Evolutionary conservation across 225 moss, liverwort and hornwort genomes (phyloP), one percentile per base, ranked within the genome.

Genomic region (Lunularia cruciata): DNA sequence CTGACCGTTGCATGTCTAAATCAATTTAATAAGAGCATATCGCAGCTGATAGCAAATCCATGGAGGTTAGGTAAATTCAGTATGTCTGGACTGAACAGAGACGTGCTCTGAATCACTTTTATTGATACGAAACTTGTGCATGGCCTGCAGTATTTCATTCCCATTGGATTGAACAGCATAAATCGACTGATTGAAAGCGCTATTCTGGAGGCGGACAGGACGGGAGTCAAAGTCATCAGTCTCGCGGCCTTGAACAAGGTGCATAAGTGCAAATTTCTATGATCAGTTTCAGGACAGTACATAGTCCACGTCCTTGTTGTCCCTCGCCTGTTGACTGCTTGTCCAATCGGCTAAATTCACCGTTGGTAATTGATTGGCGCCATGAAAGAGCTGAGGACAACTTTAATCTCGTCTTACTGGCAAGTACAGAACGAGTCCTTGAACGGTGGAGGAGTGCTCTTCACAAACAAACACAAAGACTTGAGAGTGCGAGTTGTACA

Each of bases 361-460:
- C 7, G 9, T 7, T 43, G 12, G 12, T 7, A 43, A 43, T 7
- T 7, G 43, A n/a, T 43, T 7, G 43, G n/a, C n/a, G n/a, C n/a
- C n/a, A n/a, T n/a, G n/a, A n/a, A n/a, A n/a, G n/a, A n/a, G n/a
- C n/a, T n/a, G n/a, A n/a, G n/a, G n/a, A n/a, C n/a, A n/a, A n/a
- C n/a, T n/a, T n/a, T n/a, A n/a, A n/a, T n/a, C n/a, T n/a, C n/a
- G n/a, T n/a, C n/a, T n/a, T n/a, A n/a, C n/a, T n/a, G n/a, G n/a
- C n/a, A n/a, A n/a, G 18, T 27, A 51, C 83, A 94, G 91, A 94
- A 94, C 34, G 94, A 94, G 77, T 79, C 87, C 6, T 67, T 94
- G 14, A 94, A 94, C 48, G 91, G 89, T 47, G 91, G 94, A 60
- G 94, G 94, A n/a, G 69, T 80, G 70, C 71, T 94, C 0, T 91